A percentile compares a stretch with the other conserved stretches of the same genome.
phyloP scores from a whole-genome alignment of 768 basidiomycete genomes.

The Suillus americanus region DNA sequence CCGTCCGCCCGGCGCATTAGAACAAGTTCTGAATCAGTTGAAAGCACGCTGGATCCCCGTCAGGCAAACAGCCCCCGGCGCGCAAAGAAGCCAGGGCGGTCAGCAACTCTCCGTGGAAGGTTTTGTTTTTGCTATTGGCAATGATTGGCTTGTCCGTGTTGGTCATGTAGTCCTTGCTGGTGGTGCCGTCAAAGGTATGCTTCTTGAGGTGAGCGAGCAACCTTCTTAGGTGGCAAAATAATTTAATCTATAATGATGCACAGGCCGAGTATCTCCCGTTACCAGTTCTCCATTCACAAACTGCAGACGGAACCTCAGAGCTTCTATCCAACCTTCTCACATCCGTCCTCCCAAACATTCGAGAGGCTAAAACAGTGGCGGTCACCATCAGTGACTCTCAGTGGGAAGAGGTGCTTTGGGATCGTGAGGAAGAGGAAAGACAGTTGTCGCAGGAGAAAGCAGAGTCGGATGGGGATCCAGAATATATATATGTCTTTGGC shows the following conservation, averaged over 20 bases:
- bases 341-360: conserved; percentile 71
- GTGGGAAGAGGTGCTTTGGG: conserved; percentile 82
- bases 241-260: neutral
- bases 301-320: conserved; percentile 67
- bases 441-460: conserved; percentile 21
- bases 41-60: conserved; percentile 76
- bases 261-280: conserved; percentile 85
- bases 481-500: conserved; percentile 64
- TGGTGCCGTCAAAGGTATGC: conserved; percentile 78
- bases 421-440: conserved; percentile 61
- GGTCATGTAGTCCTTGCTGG: conserved; percentile 78
- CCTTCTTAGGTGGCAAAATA: neutral
- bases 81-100: conserved; percentile 50
- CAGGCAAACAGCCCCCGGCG: conserved; percentile 43
- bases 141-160: conserved; percentile 77
- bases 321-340: conserved; percentile 73
- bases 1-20: conserved; percentile 69
- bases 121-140: conserved; percentile 70
- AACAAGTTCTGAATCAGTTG: conserved; percentile 71
- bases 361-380: conserved; percentile 72
- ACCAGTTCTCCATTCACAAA: conserved; percentile 62
- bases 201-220: conserved; percentile 61
- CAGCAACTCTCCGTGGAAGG: conserved; percentile 77
- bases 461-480: conserved; percentile 25
- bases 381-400: conserved; percentile 76